phyloP scores from a whole-genome alignment of 1,139 yeast genomes.

The Spencermartinsiella ligniputridi region DNA sequence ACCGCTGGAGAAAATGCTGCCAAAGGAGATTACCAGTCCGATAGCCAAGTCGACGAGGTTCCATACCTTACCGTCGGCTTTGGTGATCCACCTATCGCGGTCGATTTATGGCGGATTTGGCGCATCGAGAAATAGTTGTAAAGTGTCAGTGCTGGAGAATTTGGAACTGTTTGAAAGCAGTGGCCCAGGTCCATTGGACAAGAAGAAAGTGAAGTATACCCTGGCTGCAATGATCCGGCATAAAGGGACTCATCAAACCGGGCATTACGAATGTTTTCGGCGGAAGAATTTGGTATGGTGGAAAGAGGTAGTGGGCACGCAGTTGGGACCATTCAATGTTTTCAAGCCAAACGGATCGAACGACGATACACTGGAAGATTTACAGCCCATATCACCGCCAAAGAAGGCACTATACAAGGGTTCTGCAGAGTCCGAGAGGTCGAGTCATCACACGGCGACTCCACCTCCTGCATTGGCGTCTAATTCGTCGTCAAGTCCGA shows the following conservation, averaged over 20 bases:
- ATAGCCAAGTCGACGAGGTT: slow-evolving; percentile 63
- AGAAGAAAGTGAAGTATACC: slow-evolving; percentile 39
- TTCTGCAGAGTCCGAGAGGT: neutral
- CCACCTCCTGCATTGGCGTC: slow-evolving; percentile 1
- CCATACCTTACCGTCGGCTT: slow-evolving; percentile 61
- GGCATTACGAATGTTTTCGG: slow-evolving; percentile 55
- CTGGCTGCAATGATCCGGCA: slow-evolving; percentile 76
- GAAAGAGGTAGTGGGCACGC: slow-evolving; percentile 12
- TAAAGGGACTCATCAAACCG: slow-evolving; percentile 82
- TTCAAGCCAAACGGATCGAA: neutral
- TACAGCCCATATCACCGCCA: neutral
- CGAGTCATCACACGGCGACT: neutral
- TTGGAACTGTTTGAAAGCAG: slow-evolving; percentile 39
- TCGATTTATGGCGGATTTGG: slow-evolving; percentile 71
- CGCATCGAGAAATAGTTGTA: slow-evolving; percentile 71
- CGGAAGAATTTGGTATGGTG: slow-evolving; percentile 30
- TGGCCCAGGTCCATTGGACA: slow-evolving; percentile 15
- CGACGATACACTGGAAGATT: neutral
- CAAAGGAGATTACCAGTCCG: slow-evolving; percentile 51
- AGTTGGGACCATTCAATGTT: neutral
- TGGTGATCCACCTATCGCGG: slow-evolving; percentile 76
- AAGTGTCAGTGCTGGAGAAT: slow-evolving; percentile 59
- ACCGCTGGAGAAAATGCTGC: slow-evolving; percentile 29
- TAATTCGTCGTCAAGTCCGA: neutral
- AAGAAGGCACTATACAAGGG: neutral